These are phyloP conservation scores for Chrysoporthe cubensis DNA, from an alignment of 2,329 filamentous ascomycete species.

Conservation along the genomic window DNA sequence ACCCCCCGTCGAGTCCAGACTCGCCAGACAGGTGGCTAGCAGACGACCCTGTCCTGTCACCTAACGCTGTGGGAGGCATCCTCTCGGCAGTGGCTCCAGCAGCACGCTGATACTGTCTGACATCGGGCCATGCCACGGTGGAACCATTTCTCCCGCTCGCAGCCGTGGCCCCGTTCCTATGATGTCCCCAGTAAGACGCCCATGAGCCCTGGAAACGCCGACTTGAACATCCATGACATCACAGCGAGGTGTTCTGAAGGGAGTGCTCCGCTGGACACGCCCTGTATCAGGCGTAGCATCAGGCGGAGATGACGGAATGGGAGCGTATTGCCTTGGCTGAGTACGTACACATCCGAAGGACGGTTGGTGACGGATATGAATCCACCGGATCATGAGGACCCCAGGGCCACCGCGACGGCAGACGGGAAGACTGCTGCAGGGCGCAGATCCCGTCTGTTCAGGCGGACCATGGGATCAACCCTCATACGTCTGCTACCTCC, in stretches of 20 bases:
- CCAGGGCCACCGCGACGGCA: not conserved
- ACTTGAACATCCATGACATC: not conserved
- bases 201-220: not conserved
- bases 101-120: not conserved
- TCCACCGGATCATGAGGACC: constrained; percentile 2
- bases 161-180: not conserved
- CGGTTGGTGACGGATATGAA: not conserved
- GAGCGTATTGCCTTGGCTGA: constrained; percentile 1
- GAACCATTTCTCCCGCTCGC: not conserved
- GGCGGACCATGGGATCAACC: not conserved
- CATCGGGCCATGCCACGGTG: not conserved
- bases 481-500: not conserved
- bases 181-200: not conserved
- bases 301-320: constrained; percentile 9
- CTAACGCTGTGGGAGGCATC: not conserved
- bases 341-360: not conserved
- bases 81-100: not conserved
- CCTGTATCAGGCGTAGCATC: not conserved
- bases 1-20: not conserved
- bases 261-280: not conserved
- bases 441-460: not conserved
- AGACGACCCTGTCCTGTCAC: not conserved
- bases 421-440: not conserved
- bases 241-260: not conserved
- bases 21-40: not conserved